Evolutionary conservation across 208 protist genomes (phyloP), one percentile per base, ranked within the genome.

Genomic region (Leishmania lainsoni): DNA sequence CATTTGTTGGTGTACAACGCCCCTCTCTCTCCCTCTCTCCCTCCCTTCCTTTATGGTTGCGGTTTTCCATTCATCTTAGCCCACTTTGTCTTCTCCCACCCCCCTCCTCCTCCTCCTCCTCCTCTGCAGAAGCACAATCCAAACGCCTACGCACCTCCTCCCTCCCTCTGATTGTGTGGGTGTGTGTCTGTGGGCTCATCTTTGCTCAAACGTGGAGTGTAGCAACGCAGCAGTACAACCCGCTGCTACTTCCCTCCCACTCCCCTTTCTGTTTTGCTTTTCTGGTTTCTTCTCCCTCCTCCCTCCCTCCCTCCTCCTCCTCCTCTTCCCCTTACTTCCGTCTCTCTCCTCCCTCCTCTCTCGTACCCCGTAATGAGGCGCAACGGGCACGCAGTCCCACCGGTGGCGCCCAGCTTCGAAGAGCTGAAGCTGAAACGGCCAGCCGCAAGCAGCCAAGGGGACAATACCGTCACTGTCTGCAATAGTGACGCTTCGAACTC

Each of bases 391-490:
- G 29, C 76, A 12, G 45, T 76, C n/a, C 66, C 65, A 5, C 35
- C 75, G 75, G 48, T 42, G 35, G 69, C 81, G 68, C 81, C 68
- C 17, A 84, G 76, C 68, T 72, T 80, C 70, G 76, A 78, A n/a
- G 81, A 77, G 35, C 56, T 76, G 12, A 84, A 77, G 39, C 68
- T 56, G 5, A 52, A n/a, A 2, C 81, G 76, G 49, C 76, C 70
- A 14, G 45, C n/a, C 0, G 81, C 66, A 6, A 52, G 39, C 68
- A 48, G 52, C 9, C 42, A 22, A n/a, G 32, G 68, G 12, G 42
- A 42, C 5, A 49, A 49, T 17, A 14, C 68, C 68, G 42, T 29
- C 32, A 72, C 42, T 29, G 39, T 51, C 45, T 17, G 22, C 26
- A 20, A 29, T n/a, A 72, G 20, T 0, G 68, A n/a, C 42, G 42